phyloP scores from a whole-genome alignment of 2,329 filamentous ascomycete species.

The Diaporthe sp. region DNA sequence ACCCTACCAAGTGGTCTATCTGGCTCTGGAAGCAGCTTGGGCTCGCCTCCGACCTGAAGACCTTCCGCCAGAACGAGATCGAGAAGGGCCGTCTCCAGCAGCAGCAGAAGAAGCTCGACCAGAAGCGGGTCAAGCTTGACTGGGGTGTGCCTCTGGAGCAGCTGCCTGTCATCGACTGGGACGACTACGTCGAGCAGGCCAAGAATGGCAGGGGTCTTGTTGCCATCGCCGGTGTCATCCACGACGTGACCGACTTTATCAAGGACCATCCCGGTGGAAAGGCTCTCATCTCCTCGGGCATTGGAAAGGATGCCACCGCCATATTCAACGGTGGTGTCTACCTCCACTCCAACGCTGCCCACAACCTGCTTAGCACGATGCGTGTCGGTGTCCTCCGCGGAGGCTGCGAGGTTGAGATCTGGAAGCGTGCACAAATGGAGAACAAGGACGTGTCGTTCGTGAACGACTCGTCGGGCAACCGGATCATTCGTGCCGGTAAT shows the following conservation, averaged over 20 bases:
- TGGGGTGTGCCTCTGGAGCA: constrained; percentile 90
- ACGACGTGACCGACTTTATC: constrained; percentile 88
- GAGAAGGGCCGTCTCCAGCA: constrained; percentile 93
- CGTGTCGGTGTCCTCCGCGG: constrained; percentile 88
- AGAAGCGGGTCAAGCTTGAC: constrained; percentile 85
- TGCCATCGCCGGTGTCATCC: constrained; percentile 86
- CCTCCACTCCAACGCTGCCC: constrained; percentile 89
- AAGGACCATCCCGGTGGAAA: constrained; percentile 92
- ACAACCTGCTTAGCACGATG: constrained; percentile 92
- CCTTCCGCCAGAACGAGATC: constrained; percentile 92
- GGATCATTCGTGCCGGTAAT: constrained; percentile 86
- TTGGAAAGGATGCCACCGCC: constrained; percentile 90
- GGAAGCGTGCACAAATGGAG: constrained; percentile 88
- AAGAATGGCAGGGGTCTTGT: constrained; percentile 84
- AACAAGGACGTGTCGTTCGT: constrained; percentile 86
- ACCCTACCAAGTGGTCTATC: constrained; percentile 93
- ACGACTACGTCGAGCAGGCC: constrained; percentile 83
- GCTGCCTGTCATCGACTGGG: constrained; percentile 88
- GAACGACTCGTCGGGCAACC: constrained; percentile 84
- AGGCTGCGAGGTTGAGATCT: constrained; percentile 91
- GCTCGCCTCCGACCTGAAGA: constrained; percentile 88
- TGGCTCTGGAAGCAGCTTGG: constrained; percentile 87
- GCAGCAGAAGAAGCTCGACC: constrained; percentile 92
- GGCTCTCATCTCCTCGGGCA: constrained; percentile 84
- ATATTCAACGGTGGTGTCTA: constrained; percentile 95